These are phyloP conservation scores for Cicer cuneatum DNA, from an alignment of 306 rosid species.

Conservation along the genomic window DNA sequence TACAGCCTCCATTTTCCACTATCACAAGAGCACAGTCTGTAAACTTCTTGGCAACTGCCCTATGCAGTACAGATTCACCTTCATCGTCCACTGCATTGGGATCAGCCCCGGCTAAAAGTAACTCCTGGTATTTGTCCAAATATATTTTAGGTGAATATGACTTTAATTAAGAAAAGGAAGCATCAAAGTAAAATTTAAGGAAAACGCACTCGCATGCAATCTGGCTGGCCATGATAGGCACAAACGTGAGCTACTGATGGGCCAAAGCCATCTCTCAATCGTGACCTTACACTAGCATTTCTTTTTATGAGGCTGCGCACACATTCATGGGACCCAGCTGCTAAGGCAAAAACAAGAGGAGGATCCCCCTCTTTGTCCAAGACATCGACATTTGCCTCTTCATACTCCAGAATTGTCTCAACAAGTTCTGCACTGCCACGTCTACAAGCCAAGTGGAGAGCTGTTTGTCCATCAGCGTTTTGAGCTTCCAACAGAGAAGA, in stretches of 20 bases:
- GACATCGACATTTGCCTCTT: conserved; percentile 89
- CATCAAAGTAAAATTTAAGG: conserved; percentile 41
- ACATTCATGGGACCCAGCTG: conserved; percentile 97
- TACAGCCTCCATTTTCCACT: conserved; percentile 96
- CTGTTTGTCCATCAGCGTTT: conserved; percentile 95
- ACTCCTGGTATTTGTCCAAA: conserved; percentile 67
- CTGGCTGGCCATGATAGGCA: conserved; percentile 99
- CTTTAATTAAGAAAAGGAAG: conserved; percentile 40
- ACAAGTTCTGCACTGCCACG: conserved; percentile 93
- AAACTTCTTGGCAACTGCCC: conserved; percentile 90
- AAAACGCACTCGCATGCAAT: conserved; percentile 95
- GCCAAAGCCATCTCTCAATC: conserved; percentile 90
- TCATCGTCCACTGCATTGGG: conserved; percentile 96
- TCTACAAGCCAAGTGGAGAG: conserved; percentile 96
- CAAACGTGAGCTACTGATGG: conserved; percentile 97
- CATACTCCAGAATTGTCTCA: conserved; percentile 77
- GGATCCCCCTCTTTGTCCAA: conserved; percentile 98
- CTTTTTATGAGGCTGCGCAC: conserved; percentile 74
- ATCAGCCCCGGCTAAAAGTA: conserved; percentile 94
- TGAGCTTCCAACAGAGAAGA: conserved; percentile 81
- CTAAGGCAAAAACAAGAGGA: conserved; percentile 94
- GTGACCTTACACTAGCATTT: conserved; percentile 87
- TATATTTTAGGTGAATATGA: conserved; percentile 34
- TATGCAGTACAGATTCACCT: conserved; percentile 95
- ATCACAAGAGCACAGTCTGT: conserved; percentile 93